These are phyloP conservation scores for Chaetomium strumarium DNA, from an alignment of 2,329 filamentous ascomycete species.

Conservation along the genomic window DNA sequence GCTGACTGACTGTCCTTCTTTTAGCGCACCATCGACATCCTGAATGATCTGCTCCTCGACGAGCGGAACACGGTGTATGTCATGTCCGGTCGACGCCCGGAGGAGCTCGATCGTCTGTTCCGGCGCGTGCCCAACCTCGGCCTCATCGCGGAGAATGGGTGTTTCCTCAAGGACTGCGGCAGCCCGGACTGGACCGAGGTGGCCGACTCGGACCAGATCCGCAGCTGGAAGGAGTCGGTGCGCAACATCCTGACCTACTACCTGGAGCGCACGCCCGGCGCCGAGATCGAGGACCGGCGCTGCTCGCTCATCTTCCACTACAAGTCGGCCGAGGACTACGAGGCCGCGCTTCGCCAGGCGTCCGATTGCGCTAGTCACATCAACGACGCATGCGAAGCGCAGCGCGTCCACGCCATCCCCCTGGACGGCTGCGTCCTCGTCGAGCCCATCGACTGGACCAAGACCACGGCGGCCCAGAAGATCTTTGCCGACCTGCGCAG, in stretches of 20 bases:
- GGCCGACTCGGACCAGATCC: constrained; percentile 63
- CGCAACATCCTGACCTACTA: constrained; percentile 82
- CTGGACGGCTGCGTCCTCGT: constrained; percentile 76
- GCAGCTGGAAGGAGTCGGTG: constrained; percentile 78
- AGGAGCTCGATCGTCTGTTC: constrained; percentile 84
- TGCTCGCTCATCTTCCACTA: constrained; percentile 91
- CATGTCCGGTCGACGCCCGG: constrained; percentile 83
- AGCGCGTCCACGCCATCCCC: constrained; percentile 77
- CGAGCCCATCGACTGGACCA: constrained; percentile 81
- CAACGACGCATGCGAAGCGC: constrained; percentile 83
- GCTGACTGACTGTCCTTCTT: constrained; percentile 4
- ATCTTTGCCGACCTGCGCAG: constrained; percentile 58
- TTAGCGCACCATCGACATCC: constrained; percentile 70
- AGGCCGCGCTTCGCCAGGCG: constrained; percentile 70
- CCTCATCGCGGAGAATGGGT: constrained; percentile 90
- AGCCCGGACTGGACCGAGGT: constrained; percentile 70
- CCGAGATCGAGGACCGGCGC: constrained; percentile 83
- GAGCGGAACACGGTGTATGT: constrained; percentile 82
- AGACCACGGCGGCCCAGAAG: constrained; percentile 71
- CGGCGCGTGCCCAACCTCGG: constrained; percentile 76
- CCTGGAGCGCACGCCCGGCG: constrained; percentile 80
- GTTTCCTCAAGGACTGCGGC: constrained; percentile 71
- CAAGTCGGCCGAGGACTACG: constrained; percentile 71
- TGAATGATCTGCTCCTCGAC: constrained; percentile 77
- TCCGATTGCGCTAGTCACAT: constrained; percentile 90